Percentiles rank a stretch among this genome's conserved stretches.
Evolutionary conservation across 2,329 filamentous ascomycete species (phyloP).

Genomic region (Curvularia eragrostidis): DNA sequence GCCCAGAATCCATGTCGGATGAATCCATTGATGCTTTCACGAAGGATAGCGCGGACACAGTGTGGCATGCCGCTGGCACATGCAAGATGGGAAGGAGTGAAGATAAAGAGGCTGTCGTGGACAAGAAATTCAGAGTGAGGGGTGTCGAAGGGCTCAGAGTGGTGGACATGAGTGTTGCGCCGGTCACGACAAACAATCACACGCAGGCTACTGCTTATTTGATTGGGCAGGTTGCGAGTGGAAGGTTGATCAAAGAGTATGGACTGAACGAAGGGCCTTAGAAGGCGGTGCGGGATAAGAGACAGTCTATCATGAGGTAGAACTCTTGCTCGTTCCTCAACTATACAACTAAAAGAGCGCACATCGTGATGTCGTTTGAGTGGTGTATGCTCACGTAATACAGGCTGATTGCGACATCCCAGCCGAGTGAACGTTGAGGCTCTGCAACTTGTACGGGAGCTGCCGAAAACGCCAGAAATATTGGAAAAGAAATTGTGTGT

Average conservation of each 20-base stretch:
- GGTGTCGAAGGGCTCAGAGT: conserved; percentile 50
- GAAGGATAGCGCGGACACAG: conserved; percentile 36
- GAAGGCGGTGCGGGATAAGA: background rate
- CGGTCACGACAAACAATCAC: conserved; percentile 46
- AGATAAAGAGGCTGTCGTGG: conserved; percentile 48
- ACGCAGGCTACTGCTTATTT: conserved; percentile 47
- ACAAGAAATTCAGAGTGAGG: conserved; percentile 47
- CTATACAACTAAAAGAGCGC: background rate
- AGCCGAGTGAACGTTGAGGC: background rate
- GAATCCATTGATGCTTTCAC: conserved; percentile 58
- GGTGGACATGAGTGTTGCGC: conserved; percentile 48
- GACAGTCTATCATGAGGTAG: too few relatives aligned
- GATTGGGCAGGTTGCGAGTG: conserved; percentile 44
- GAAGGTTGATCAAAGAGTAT: conserved; percentile 43
- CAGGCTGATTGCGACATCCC: background rate
- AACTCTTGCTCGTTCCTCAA: background rate
- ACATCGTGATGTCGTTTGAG: background rate
- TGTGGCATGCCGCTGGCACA: conserved; percentile 49
- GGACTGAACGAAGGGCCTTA: conserved; percentile 17
- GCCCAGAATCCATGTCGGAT: conserved; percentile 52
- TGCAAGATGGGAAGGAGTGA: conserved; percentile 48
- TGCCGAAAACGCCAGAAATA: background rate
- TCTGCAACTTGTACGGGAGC: background rate
- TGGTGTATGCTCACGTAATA: background rate
- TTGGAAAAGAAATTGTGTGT: background rate